A percentile compares a stretch with the other conserved stretches of the same genome.
These are phyloP conservation scores for Aspergillus fijiensis DNA, from an alignment of 2,329 filamentous ascomycete species.

Conservation along the genomic window DNA sequence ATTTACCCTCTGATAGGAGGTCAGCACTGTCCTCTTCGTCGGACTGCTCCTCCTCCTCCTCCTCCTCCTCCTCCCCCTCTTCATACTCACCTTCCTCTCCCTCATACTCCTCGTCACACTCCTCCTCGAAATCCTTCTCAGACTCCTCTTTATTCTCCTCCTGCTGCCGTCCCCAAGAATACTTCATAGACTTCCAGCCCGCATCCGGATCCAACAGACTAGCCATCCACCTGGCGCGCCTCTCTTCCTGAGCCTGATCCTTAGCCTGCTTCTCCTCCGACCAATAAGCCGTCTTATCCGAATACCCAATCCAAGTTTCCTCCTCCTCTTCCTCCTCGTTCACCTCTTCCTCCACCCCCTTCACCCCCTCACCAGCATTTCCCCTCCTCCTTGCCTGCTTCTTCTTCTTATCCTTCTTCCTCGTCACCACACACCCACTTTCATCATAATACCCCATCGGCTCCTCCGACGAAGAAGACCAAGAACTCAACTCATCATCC, in stretches of 20 bases:
- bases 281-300: neutral
- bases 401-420: constrained; percentile 5
- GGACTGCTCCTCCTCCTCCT: neutral
- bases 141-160: neutral
- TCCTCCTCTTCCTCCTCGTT: neutral
- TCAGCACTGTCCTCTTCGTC: neutral
- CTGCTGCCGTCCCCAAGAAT: neutral
- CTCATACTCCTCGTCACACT: neutral
- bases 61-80: neutral
- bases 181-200: neutral
- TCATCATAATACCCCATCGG: neutral
- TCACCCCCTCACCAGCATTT: neutral
- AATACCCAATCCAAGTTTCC: neutral
- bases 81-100: neutral
- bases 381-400: constrained; percentile 4
- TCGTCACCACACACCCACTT: neutral
- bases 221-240: constrained; percentile 3
- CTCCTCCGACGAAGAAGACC: neutral
- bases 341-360: neutral
- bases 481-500: neutral
- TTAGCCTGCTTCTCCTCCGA: neutral
- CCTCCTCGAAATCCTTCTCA: neutral
- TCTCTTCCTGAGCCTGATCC: neutral
- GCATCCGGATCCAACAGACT: neutral
- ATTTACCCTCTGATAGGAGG: neutral